Percentiles rank a stretch among this genome's conserved stretches.
Conservation (phyloP, 2,329 filamentous ascomycete species). For the Ceratocystis variospora region DNA sequence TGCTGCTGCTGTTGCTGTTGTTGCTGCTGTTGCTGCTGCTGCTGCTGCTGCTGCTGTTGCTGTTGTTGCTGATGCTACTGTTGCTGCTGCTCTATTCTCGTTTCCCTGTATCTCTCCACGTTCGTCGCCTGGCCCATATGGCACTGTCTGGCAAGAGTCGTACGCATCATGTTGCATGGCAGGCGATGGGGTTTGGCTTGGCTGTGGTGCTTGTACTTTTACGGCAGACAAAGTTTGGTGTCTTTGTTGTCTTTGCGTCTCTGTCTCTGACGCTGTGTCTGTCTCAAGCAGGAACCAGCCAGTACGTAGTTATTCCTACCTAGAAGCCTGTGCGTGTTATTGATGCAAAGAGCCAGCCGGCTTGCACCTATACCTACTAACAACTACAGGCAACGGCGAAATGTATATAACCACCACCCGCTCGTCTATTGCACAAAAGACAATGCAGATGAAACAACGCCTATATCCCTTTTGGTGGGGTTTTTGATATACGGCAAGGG, state of each 20-base stretch:
- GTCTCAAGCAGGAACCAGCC: neutral
- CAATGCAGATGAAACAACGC: neutral
- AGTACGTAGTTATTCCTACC: neutral
- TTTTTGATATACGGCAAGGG: neutral
- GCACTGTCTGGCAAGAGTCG: neutral
- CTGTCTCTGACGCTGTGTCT: neutral
- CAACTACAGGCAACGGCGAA: neutral
- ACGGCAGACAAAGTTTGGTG: neutral
- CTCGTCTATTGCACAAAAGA: neutral
- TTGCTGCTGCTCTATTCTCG: neutral
- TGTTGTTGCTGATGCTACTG: neutral
- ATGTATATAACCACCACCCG: neutral
- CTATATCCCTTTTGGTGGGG: neutral
- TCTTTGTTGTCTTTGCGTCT: neutral
- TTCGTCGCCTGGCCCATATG: neutral
- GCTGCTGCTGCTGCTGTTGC: neutral
- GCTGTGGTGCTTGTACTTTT: neutral
- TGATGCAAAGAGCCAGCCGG: too few species aligned
- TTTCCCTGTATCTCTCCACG: neutral
- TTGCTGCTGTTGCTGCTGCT: neutral
- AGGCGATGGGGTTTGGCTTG: neutral
- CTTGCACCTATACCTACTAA: neutral
- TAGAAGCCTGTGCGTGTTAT: too few species aligned
- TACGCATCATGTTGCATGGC: neutral
- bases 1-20: neutral